Percentiles rank a stretch among this genome's conserved stretches.
Evolutionary conservation across 768 basidiomycete genomes (phyloP).

Genomic region (Hemileccinum impolitum): DNA sequence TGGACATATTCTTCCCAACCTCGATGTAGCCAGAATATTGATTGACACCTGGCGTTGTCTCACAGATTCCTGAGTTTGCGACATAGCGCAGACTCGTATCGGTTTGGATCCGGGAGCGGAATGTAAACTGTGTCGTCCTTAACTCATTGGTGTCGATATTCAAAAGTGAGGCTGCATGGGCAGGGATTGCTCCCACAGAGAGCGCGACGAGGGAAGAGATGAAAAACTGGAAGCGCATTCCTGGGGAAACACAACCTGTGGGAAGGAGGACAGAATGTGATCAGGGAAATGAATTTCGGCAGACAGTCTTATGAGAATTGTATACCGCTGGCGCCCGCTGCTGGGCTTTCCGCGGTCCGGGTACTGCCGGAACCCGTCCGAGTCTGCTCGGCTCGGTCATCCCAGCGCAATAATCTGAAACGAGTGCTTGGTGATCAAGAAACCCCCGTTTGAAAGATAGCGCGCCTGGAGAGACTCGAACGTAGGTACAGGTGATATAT

Average conservation of each 20-base stretch:
- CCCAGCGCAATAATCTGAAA: too few relatives aligned
- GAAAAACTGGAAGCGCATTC: conserved; percentile 13
- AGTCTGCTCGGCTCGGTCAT: too few relatives aligned
- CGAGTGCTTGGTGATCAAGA: too few relatives aligned
- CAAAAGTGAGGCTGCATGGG: neutral
- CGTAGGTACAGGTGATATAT: too few relatives aligned
- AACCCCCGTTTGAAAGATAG: too few relatives aligned
- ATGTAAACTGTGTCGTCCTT: neutral
- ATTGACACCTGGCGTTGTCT: conserved; percentile 57
- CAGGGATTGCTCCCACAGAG: neutral
- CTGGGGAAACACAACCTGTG: neutral
- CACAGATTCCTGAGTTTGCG: conserved; percentile 58
- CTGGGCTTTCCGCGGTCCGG: too few relatives aligned
- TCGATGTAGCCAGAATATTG: conserved; percentile 65
- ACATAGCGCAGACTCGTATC: conserved; percentile 44
- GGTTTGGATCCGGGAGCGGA: conserved; percentile 18
- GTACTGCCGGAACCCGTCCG: too few relatives aligned
- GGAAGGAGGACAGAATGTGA: too few relatives aligned
- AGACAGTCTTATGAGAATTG: too few relatives aligned
- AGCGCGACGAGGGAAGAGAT: conserved; percentile 1
- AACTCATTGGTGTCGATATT: neutral
- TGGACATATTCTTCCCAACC: conserved; percentile 54
- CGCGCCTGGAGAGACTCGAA: too few relatives aligned
- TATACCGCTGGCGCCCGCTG: too few relatives aligned
- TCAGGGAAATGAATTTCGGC: too few relatives aligned